Evolutionary conservation across 768 basidiomycete genomes (phyloP).

Genomic region (Phlebiopsis gigantea): DNA sequence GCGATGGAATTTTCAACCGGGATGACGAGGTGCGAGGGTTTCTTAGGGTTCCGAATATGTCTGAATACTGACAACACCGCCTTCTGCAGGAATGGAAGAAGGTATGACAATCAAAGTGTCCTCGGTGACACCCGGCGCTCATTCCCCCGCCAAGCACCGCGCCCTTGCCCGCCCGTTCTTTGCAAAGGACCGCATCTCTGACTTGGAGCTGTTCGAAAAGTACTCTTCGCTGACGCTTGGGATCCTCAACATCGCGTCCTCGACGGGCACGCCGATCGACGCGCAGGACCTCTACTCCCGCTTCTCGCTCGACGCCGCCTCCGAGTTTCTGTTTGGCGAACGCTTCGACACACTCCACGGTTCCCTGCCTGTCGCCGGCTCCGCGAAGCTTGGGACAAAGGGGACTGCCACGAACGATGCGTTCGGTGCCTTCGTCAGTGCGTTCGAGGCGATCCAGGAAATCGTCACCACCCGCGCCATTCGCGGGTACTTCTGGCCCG

Average conservation of each 20-base stretch:
- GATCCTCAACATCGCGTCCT: slow-evolving; percentile 38
- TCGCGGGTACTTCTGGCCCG: slow-evolving; percentile 37
- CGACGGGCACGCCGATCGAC: slow-evolving; percentile 41
- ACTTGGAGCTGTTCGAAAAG: slow-evolving; percentile 63
- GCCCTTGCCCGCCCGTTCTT: slow-evolving; percentile 69
- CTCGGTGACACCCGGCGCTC: slow-evolving; percentile 3
- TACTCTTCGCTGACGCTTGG: slow-evolving; percentile 44
- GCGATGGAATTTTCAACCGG: slow-evolving; percentile 72
- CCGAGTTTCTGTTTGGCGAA: slow-evolving; percentile 67
- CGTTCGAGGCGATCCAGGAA: slow-evolving; percentile 36
- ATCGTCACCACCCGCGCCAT: slow-evolving; percentile 30
- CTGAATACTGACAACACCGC: not conserved
- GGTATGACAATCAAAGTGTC: slow-evolving; percentile 29
- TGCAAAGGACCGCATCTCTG: slow-evolving; percentile 62
- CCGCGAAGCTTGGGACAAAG: slow-evolving; percentile 45
- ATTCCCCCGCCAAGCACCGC: slow-evolving; percentile 44
- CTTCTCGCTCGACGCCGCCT: slow-evolving; percentile 67
- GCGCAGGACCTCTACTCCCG: slow-evolving; percentile 65
- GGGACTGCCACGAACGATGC: slow-evolving; percentile 54
- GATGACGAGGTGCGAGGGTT: slow-evolving; percentile 53
- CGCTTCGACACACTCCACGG: slow-evolving; percentile 57
- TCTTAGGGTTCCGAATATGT: not conserved
- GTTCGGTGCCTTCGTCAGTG: slow-evolving; percentile 51
- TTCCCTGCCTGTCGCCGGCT: slow-evolving; percentile 44
- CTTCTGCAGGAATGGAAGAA: slow-evolving; percentile 53